Evolutionary conservation across 495 filamentous ascomycete species (phyloP).

Genomic region (Penicilliopsis zonata): DNA sequence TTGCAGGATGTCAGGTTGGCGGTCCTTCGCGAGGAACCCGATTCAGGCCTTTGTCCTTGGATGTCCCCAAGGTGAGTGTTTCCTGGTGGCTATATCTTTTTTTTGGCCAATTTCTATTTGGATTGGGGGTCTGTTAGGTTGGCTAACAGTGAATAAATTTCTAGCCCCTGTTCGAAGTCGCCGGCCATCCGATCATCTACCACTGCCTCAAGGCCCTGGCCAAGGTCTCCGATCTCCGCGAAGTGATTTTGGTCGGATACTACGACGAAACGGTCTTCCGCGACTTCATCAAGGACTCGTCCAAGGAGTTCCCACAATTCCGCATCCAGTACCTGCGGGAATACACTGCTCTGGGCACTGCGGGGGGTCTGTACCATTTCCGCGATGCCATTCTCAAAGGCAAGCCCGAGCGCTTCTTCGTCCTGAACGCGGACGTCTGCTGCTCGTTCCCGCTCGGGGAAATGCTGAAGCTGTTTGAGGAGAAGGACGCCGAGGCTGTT

Average conservation of each 20-base stretch:
- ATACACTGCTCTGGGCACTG: conserved; percentile 93
- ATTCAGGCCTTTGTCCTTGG: conserved; percentile 91
- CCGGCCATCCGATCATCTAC: conserved; percentile 95
- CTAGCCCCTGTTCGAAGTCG: conserved; percentile 96
- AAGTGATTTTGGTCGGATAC: conserved; percentile 97
- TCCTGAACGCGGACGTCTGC: conserved; percentile 97
- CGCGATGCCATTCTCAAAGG: conserved; percentile 98
- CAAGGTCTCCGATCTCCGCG: conserved; percentile 84
- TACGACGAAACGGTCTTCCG: conserved; percentile 96
- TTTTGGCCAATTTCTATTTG: conserved; percentile 3
- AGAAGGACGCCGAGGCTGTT: conserved; percentile 94
- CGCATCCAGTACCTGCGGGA: conserved; percentile 93
- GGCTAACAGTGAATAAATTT: conserved; percentile 2
- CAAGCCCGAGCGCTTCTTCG: conserved; percentile 86
- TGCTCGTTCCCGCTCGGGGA: conserved; percentile 95
- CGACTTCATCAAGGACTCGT: conserved; percentile 89
- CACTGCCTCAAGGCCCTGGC: conserved; percentile 89
- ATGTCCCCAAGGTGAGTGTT: conserved; percentile 78
- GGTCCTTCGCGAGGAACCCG: conserved; percentile 90
- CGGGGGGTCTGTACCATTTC: conserved; percentile 97
- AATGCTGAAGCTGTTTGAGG: conserved; percentile 88
- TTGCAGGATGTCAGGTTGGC: conserved; percentile 55
- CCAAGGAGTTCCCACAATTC: conserved; percentile 75
- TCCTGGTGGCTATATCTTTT: conserved; percentile 1
- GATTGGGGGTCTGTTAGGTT: too few species aligned